Evolutionary conservation across 208 protist genomes (phyloP).

Genomic region (Blastocrithidia nonstop): DNA sequence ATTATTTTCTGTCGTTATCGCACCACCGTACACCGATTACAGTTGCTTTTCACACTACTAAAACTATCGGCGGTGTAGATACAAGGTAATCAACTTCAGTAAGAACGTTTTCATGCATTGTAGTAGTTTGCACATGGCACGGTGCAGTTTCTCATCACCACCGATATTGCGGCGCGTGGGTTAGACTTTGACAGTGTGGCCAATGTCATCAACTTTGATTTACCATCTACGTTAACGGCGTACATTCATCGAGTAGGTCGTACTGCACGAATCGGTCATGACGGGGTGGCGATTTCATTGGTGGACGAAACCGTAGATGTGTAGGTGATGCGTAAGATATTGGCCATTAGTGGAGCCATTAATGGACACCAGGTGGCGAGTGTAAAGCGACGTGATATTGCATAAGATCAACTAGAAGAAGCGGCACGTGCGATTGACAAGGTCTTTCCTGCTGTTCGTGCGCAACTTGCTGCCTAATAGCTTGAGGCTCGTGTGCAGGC

Average conservation of each 20-base stretch:
- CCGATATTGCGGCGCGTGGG: conserved; percentile 86
- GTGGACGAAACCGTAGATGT: conserved; percentile 76
- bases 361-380: conserved; percentile 59
- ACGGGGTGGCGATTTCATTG: conserved; percentile 89
- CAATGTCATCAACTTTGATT: conserved; percentile 96
- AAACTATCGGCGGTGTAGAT: conserved; percentile 59
- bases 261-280: conserved; percentile 91
- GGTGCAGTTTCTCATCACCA: conserved; percentile 83
- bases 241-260: conserved; percentile 98
- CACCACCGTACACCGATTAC: conserved; percentile 66
- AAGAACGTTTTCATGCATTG: conserved; percentile 64
- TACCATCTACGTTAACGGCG: conserved; percentile 92
- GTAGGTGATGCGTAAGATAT: conserved; percentile 82
- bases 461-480: conserved; percentile 49
- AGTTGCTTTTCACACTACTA: conserved; percentile 59
- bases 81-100: conserved; percentile 74
- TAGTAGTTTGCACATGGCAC: conserved; percentile 61
- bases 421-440: conserved; percentile 18
- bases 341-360: conserved; percentile 59
- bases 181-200: conserved; percentile 94
- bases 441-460: conserved; percentile 35
- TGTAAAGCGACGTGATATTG: conserved; percentile 65
- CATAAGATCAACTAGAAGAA: conserved; percentile 24
- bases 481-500: conserved; percentile 50
- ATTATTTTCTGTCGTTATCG: conserved; percentile 84